Evolutionary conservation across 805 yeast species (phyloP), one percentile per base, ranked within the genome.

Genomic region (Ogataea pignaliae): DNA sequence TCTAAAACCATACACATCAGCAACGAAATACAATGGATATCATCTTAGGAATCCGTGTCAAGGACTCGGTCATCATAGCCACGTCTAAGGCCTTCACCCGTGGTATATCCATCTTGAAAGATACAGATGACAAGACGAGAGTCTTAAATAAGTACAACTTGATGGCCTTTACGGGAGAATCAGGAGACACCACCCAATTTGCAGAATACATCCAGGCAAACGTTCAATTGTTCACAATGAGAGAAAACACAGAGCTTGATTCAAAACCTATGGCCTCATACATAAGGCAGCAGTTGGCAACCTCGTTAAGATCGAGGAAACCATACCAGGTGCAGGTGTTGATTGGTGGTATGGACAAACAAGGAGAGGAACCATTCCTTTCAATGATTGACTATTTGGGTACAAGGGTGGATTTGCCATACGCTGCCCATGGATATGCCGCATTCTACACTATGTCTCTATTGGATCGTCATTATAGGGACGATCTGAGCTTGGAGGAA

Each of bases 391-490:
- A 93, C 63, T 93, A 93, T 64, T 70, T 93, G 52, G 99, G 99
- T 8, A 87, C 99, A 2, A 80, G 83, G 53, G 95, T 83, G 13
- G 88, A 83, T 48, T 73, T 93, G 46, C 98, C 99, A 13, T 93
- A 93, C 61, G 96, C 95, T 14, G 98, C 98, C 2, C 99, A 93
- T 64, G 99, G 99, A 11, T 93, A 93, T 61, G 96, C 98, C n/a
- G 96, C 95, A 1, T 93, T 91, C 67, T 93, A 93, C 65, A 82
- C 96, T 29, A 76, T 88, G 65, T 86, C 98, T 2, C 70, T 91
- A 51, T 73, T 93, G 53, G 99, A 93, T 70, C 89, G 84, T 55
- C 96, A 89, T 67, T 89, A 90, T 68, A 77, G 83, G 61, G 73
- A 81, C 36, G 90, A 82, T 55, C 78, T 90, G 81, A 70, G 77